Evolutionary conservation across 2,329 filamentous ascomycete genomes (phyloP), one percentile per base, ranked within the genome.

Genomic region (Fusarium fujikuroi): DNA sequence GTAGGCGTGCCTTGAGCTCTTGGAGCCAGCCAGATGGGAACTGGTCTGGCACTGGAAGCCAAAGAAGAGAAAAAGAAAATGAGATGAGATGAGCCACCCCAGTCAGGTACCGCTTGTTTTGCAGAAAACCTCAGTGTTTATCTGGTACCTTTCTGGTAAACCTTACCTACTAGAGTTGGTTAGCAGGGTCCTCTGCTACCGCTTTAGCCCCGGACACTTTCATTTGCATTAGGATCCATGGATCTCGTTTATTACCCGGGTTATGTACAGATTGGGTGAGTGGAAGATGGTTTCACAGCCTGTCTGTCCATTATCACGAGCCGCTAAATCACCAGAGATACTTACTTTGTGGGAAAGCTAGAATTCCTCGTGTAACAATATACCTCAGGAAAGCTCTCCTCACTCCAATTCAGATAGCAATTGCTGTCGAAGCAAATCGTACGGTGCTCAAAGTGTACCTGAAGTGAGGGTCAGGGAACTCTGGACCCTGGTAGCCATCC

Each of bases 61-160:
- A 69, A 70, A 53, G 60, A 69, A 69, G 66, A 65, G 52, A 49
- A 69, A 70, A 70, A 59, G 66, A 69, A 70, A 69, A 53, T 54
- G 57, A 75, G 62, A 73, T 71, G 62, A 71, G 58, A 64, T 65
- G 59, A 60, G 28, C 52, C 47, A 67, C 49, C 64, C 63, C 32
- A 65, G 62, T 63, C 64, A 66, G 60, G 57, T 70, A 73, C 70
- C 49, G 23, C 23, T 43, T 25, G 19, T 32, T 67, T 60, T 34
- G 66, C 53, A 37, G 70, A 14, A 25, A 57, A 18, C 47, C 40
- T 44, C 49, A 36, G 9, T 54, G 18, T 53, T 34, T 25, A 34
- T 21, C 66, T 49, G 43, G 70, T 73, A 73, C 43, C 66, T 46
- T 36, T 46, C 15, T 30, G 46, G 23, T 18, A 68, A 65, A 49